Percentiles rank a stretch among this genome's conserved stretches.
These are phyloP conservation scores for Globisporangium emineosum DNA, from an alignment of 352 stramenopile species.

Conservation along the genomic window DNA sequence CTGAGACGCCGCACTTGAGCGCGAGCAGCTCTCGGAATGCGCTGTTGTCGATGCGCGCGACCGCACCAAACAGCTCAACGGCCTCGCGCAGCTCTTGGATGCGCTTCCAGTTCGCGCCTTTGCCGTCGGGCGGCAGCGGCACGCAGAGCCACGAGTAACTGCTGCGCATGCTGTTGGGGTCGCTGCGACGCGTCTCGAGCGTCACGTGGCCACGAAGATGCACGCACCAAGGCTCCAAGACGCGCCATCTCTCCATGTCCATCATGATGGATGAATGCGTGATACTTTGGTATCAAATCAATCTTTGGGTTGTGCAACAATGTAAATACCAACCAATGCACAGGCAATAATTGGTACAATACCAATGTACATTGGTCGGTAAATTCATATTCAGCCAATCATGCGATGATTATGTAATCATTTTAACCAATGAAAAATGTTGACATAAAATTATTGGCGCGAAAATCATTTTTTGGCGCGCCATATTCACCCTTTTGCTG, in stretches of 20 bases:
- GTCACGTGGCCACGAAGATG: conserved; percentile 11
- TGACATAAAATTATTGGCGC: not conserved
- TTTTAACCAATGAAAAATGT: not conserved
- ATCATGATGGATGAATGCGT: not conserved
- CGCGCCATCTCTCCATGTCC: conserved; percentile 18
- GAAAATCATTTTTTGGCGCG: not conserved
- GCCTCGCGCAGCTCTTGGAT: conserved; percentile 14
- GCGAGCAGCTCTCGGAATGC: conserved; percentile 11
- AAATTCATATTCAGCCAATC: not conserved
- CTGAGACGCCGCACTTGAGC: not conserved
- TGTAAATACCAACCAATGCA: not conserved
- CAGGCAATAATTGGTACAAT: not conserved
- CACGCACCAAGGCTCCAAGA: conserved; percentile 12
- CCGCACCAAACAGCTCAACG: conserved; percentile 8
- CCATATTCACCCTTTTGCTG: not conserved
- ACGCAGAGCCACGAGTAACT: conserved; percentile 7
- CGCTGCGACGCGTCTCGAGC: not conserved
- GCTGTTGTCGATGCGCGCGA: conserved; percentile 9
- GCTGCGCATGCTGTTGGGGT: conserved; percentile 3
- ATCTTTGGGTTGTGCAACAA: not conserved
- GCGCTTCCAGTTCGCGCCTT: conserved; percentile 10
- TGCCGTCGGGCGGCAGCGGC: conserved; percentile 8
- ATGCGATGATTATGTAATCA: not conserved
- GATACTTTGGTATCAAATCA: conserved; percentile 4
- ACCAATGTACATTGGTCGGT: not conserved